Evolutionary conservation across 768 basidiomycete species (phyloP), one percentile per base, ranked within the genome.

Genomic region (Leccinum disarticulatum): DNA sequence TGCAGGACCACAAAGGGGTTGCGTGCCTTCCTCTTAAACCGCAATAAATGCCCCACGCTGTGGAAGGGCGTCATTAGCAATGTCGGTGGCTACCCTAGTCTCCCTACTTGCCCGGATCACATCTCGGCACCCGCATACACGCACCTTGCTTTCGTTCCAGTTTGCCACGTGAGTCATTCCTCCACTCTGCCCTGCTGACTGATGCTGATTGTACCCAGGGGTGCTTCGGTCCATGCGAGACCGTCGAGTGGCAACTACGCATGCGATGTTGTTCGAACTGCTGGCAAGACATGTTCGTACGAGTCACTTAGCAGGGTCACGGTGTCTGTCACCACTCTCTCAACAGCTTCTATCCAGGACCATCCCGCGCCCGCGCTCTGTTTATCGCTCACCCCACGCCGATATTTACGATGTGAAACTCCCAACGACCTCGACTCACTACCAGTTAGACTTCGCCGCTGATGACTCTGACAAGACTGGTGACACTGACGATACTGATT

Each of bases 1-100:
- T 47, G 71, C 17, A 66, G 74, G 35, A 67, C 67, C 19, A 69
- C 66, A 9, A 75, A 76, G 27, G 65, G 58, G 6, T 65, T 77
- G 10, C 68, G 74, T 17, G 35, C 31, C 31, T 11, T 33, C 31
- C 31, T 33, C 3, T 62, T 73, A 31, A 63, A 62, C 31, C 69
- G 61, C 38, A 36, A 56, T 6, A 61, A 49, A 27, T 61, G 66
- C 1, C 55, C 54, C 15, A 50, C 58, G 0, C 38, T 74, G 49
- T 77, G 77, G 76, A 65, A 67, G 36, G 51, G 48, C 9, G 66
- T 61, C 10, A 66, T 73, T 19, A 30, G n/a, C 11, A 70, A 71
- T 41, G 58, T 66, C 31, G 6, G 43, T 15, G 61, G 50, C 1
- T 56, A 22, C 22, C 22, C 22, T 22, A 22, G 22, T 22, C 22